Base-by-base conservation (phyloP, 306 rosid species). In the Casuarina equisetifolia region DNA sequence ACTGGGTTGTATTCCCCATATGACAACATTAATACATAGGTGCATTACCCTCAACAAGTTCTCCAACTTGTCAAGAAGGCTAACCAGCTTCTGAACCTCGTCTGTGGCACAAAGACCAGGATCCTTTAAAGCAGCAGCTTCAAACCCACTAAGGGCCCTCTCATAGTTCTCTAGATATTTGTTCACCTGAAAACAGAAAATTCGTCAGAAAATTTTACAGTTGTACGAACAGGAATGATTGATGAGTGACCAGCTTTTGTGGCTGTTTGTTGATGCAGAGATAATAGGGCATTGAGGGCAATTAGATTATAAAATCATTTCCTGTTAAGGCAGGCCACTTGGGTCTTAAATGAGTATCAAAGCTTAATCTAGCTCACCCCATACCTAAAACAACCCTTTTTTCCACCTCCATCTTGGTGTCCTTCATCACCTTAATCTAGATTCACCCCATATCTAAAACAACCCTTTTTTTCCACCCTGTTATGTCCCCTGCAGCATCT, bases 71-170 rank as follows among this genome's bases (percentile, higher is more conserved):
- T 88, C 96, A 64, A 95, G 98, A 78, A 92, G 92, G 76, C 52
- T 82, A 85, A 92, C 93, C 81, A 92, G 86, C 84, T 95, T 92
- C 79, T 89, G 90, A 79, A 85, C 97, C 90, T 91, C 97, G 69
- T 82, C 93, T 0, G 80, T 78, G 61, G 98, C 96, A 81, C 85
- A 87, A 72, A 91, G 97, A 84, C 96, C 93, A 70, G 97, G 97
- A 87, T 95, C 99, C 91, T 85, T 92, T 68, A 90, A 81, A 78
- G 97, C 92, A 86, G 99, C 97, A 84, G 92, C 97, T 84, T 95
- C 97, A 57, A 92, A 95, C 59, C 98, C 97, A 82, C 93, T 85
- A 74, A 92, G 97, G 83, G 98, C 97, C 91, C 93, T 90, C 80
- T 84, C 88, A 77, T 95, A 95, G 85, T 92, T 92, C 90, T 92